Percentiles rank a stretch among this genome's conserved stretches.
Evolutionary conservation across 2,329 filamentous ascomycete genomes (phyloP).

Genomic region (Cercospora citrullina): DNA sequence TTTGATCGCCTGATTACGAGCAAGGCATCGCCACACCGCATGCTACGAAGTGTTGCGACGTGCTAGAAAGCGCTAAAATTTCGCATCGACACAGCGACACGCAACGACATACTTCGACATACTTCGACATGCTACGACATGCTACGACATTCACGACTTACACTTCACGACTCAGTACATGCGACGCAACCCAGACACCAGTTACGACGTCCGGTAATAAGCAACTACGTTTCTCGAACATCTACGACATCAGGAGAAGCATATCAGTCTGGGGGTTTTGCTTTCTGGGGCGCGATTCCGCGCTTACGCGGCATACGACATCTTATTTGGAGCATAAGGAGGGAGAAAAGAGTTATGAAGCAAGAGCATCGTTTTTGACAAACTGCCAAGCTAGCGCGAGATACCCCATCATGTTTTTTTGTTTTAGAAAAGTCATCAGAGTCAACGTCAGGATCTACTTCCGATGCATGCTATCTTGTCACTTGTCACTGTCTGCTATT

Average conservation of each 20-base stretch:
- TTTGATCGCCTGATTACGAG: not conserved
- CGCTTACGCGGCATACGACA: not conserved
- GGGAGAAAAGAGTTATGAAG: not conserved
- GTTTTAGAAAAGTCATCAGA: not conserved
- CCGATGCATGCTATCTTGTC: not conserved
- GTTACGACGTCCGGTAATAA: not conserved
- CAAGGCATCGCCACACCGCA: not conserved
- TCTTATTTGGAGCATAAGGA: not conserved
- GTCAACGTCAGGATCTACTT: not conserved
- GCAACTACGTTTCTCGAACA: not conserved
- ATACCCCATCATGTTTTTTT: conserved; percentile 9
- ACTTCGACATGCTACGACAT: not conserved
- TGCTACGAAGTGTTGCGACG: not conserved
- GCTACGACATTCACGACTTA: not conserved
- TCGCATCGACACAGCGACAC: not conserved
- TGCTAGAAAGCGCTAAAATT: not conserved
- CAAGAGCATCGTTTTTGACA: not conserved
- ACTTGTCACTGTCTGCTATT: not conserved
- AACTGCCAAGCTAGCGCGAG: not conserved
- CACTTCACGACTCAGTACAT: not conserved
- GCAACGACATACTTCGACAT: not conserved
- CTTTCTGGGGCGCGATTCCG: not conserved
- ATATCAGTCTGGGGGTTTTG: not conserved
- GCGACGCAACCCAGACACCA: not conserved
- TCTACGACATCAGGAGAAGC: not conserved